Conservation (phyloP, 768 basidiomycete genomes). For the Suillus luteus region DNA sequence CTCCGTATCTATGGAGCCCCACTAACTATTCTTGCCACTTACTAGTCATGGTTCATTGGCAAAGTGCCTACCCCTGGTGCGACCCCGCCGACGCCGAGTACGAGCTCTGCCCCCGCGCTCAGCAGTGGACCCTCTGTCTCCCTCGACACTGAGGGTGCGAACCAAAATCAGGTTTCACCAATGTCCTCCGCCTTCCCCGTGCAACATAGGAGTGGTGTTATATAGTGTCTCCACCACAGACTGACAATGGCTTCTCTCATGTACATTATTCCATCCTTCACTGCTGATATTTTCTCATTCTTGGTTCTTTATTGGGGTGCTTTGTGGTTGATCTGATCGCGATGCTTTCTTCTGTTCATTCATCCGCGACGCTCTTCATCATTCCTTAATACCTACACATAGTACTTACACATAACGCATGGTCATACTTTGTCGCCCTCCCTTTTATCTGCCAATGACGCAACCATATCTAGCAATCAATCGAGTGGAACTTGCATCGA, state of each 20-base stretch:
- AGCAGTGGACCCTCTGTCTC: constrained; percentile 29
- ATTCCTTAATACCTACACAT: constrained; percentile 8
- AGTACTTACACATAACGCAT: constrained; percentile 6
- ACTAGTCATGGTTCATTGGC: constrained; percentile 91
- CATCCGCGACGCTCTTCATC: constrained; percentile 29
- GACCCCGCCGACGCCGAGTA: constrained; percentile 50
- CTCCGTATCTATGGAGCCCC: not conserved
- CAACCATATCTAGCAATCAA: constrained; percentile 3
- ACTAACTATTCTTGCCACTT: constrained; percentile 8
- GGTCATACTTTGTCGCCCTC: constrained; percentile 4
- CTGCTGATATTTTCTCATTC: constrained; percentile 19
- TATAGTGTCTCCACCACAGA: constrained; percentile 16
- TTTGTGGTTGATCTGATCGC: constrained; percentile 19
- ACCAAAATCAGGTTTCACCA: constrained; percentile 62
- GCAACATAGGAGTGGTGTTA: constrained; percentile 24
- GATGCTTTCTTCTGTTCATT: constrained; percentile 30
- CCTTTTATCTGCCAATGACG: not conserved
- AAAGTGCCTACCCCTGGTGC: constrained; percentile 59
- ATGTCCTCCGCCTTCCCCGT: constrained; percentile 83
- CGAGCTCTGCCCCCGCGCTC: constrained; percentile 42
- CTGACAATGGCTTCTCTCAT: constrained; percentile 3
- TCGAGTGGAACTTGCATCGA: not conserved
- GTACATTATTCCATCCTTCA: constrained; percentile 28
- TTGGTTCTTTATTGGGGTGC: constrained; percentile 25
- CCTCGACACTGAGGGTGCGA: constrained; percentile 41